Evolutionary conservation across 345 rosid genomes (phyloP).

Genomic region (Eucalyptus marginata): DNA sequence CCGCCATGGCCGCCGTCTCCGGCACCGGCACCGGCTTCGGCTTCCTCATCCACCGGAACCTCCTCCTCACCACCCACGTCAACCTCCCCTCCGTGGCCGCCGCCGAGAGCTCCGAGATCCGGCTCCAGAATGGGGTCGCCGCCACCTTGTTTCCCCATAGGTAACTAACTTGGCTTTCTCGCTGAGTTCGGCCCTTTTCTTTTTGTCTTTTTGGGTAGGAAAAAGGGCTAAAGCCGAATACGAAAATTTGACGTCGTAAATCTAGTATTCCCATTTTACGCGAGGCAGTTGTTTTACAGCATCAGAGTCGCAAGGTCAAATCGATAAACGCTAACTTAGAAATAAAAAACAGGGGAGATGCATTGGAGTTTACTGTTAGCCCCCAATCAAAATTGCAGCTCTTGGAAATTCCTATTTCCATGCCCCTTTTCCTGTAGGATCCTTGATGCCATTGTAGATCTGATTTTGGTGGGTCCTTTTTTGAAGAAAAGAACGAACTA

Average conservation of each 20-base stretch:
- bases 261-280: neutral
- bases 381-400: neutral
- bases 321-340: neutral
- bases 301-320: neutral
- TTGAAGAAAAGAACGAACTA: neutral
- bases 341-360: neutral
- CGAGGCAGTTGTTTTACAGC: neutral
- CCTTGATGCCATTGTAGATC: neutral
- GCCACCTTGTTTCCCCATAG: slow-evolving; percentile 80
- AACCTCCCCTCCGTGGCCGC: slow-evolving; percentile 76
- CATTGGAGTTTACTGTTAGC: neutral
- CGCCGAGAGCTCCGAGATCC: slow-evolving; percentile 72
- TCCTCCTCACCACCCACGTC: slow-evolving; percentile 70
- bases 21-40: slow-evolving; percentile 25
- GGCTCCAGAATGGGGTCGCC: slow-evolving; percentile 54
- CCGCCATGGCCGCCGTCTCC: slow-evolving; percentile 16
- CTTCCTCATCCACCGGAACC: slow-evolving; percentile 82
- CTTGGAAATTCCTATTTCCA: neutral
- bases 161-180: slow-evolving; percentile 9
- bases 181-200: neutral
- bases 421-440: neutral
- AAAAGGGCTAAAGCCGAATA: neutral
- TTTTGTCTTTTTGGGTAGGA: neutral
- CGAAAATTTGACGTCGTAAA: no score
- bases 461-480: neutral